These are phyloP conservation scores for Platanthera guangdongensis DNA, from an alignment of 106 monocot species.

Conservation along the genomic window DNA sequence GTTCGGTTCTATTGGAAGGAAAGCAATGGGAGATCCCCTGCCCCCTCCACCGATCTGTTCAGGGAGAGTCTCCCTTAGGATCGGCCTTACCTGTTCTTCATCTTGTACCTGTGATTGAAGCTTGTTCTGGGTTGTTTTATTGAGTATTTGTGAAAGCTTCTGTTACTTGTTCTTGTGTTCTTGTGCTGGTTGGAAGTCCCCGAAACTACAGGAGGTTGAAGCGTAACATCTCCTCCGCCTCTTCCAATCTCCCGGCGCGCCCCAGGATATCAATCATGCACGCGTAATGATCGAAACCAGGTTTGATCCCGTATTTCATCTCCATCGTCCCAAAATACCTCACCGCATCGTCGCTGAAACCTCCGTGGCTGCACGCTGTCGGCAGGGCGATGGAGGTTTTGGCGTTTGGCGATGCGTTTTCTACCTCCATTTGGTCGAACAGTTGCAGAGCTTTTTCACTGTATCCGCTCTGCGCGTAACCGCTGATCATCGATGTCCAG, in stretches of 20 bases:
- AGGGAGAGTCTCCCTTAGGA: too few species aligned
- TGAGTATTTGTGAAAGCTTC: too few species aligned
- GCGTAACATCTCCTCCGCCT: constrained; percentile 40
- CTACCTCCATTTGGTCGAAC: neutral
- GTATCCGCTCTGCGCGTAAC: neutral
- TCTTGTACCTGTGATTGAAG: too few species aligned
- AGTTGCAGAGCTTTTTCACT: neutral
- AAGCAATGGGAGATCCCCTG: too few species aligned
- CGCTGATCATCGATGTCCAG: neutral
- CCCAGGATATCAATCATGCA: constrained; percentile 38
- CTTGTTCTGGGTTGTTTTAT: too few species aligned
- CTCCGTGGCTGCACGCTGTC: constrained; percentile 35
- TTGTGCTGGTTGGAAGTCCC: too few species aligned
- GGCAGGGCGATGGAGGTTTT: constrained; percentile 17
- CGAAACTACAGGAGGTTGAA: too few species aligned
- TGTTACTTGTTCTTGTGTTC: too few species aligned
- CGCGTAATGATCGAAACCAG: constrained; percentile 26
- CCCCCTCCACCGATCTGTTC: too few species aligned
- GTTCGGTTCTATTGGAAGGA: too few species aligned
- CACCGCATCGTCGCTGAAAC: constrained; percentile 12
- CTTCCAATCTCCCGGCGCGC: constrained; percentile 28
- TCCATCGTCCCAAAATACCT: constrained; percentile 24
- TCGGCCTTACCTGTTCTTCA: too few species aligned
- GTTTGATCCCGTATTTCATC: constrained; percentile 22
- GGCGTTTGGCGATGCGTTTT: neutral